Conservation (phyloP, 805 yeast genomes). For the Saccharomycopsis sp. region DNA sequence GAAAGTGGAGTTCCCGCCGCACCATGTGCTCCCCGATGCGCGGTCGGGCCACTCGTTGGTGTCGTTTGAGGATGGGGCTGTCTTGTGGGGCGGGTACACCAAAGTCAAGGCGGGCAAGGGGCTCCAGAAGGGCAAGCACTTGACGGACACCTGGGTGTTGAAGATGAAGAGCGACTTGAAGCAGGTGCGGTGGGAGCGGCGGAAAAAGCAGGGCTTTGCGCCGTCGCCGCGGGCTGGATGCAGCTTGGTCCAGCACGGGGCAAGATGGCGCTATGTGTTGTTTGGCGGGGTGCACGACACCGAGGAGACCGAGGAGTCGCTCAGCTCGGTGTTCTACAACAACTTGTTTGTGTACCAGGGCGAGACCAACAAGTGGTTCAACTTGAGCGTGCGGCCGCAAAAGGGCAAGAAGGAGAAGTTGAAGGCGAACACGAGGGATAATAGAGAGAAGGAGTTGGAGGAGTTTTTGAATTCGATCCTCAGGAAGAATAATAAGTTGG, state of each 20-base stretch:
- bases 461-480: slow-evolving; percentile 66
- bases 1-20: slow-evolving; percentile 78
- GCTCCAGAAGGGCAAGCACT: slow-evolving; percentile 80
- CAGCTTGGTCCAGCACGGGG: slow-evolving; percentile 64
- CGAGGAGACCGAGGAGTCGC: slow-evolving; percentile 89
- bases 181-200: slow-evolving; percentile 77
- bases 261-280: slow-evolving; percentile 77
- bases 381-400: slow-evolving; percentile 52
- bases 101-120: slow-evolving; percentile 88
- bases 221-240: slow-evolving; percentile 96
- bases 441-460: slow-evolving; percentile 73
- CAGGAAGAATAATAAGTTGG: slow-evolving; percentile 62
- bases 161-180: slow-evolving; percentile 76
- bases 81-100: slow-evolving; percentile 88
- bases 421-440: slow-evolving; percentile 30
- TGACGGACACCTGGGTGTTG: slow-evolving; percentile 77
- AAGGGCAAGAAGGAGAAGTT: slow-evolving; percentile 47
- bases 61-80: slow-evolving; percentile 56
- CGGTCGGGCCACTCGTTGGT: slow-evolving; percentile 88
- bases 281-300: slow-evolving; percentile 95
- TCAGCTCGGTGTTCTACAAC: slow-evolving; percentile 79
- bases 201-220: slow-evolving; percentile 80
- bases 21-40: slow-evolving; percentile 77
- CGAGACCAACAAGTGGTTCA: slow-evolving; percentile 84
- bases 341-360: slow-evolving; percentile 72